These are phyloP conservation scores for Ophiostoma piceae DNA, from an alignment of 2,329 filamentous ascomycete species.

Conservation along the genomic window DNA sequence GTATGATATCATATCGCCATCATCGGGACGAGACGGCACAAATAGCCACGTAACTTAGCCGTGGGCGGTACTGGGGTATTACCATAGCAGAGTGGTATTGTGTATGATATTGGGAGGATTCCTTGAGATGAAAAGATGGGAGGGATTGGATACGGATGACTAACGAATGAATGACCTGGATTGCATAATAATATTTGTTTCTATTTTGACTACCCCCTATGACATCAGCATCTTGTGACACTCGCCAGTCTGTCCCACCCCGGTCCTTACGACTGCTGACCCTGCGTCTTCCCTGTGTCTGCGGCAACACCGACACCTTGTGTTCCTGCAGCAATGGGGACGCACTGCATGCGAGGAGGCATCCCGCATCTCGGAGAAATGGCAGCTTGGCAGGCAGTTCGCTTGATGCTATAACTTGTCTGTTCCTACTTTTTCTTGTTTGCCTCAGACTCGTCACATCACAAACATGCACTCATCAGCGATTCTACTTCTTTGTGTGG, in stretches of 20 bases:
- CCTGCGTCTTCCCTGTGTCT: background rate
- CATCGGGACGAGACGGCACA: background rate
- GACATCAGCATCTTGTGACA: background rate
- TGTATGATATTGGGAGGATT: background rate
- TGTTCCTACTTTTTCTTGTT: too few species aligned
- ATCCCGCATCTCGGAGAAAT: background rate
- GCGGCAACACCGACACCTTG: background rate
- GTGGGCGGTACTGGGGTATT: background rate
- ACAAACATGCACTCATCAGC: too few species aligned
- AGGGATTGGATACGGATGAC: background rate
- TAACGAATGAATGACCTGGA: conserved; percentile 12
- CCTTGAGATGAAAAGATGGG: background rate
- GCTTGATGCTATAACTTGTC: background rate
- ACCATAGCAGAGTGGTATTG: background rate
- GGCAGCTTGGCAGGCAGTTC: background rate
- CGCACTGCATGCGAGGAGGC: background rate
- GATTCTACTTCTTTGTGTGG: too few species aligned
- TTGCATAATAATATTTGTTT: conserved; percentile 5
- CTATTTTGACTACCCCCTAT: background rate
- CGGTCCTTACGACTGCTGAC: background rate
- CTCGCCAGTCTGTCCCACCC: background rate
- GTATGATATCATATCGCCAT: background rate
- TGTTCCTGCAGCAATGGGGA: conserved; percentile 8
- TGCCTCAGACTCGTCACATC: too few species aligned
- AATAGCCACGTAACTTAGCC: background rate